These are phyloP conservation scores for Beauveria pseudobassiana DNA, from an alignment of 2,329 filamentous ascomycete genomes.

Conservation along the genomic window DNA sequence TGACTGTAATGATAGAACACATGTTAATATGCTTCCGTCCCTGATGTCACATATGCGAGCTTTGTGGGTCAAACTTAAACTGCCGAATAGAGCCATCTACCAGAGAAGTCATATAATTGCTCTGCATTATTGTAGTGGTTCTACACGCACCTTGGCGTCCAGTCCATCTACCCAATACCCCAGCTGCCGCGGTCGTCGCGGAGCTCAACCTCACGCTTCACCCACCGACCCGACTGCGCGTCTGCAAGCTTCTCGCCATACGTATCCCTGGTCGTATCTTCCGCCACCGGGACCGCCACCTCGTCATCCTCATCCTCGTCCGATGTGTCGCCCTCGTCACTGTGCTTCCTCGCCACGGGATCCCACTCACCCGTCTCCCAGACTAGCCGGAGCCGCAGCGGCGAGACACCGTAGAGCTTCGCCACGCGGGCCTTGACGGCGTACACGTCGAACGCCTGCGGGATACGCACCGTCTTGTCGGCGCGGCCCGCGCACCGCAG, in stretches of 20 bases:
- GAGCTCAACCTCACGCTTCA: slow-evolving; percentile 73
- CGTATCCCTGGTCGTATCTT: slow-evolving; percentile 12
- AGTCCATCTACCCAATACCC: slow-evolving; percentile 74
- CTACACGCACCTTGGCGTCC: slow-evolving; percentile 65
- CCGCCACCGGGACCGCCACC: neutral
- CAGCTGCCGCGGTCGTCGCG: slow-evolving; percentile 68
- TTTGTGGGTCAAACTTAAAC: too few relatives aligned
- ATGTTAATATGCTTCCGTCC: too few relatives aligned
- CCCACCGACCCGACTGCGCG: slow-evolving; percentile 49
- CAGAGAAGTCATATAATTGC: neutral
- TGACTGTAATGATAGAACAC: too few relatives aligned
- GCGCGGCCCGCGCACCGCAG: slow-evolving; percentile 29
- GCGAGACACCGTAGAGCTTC: slow-evolving; percentile 57
- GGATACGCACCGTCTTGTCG: slow-evolving; percentile 46
- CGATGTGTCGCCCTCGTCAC: slow-evolving; percentile 44
- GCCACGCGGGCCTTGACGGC: slow-evolving; percentile 71
- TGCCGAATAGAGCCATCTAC: neutral
- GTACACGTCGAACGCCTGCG: slow-evolving; percentile 73
- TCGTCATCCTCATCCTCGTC: slow-evolving; percentile 33
- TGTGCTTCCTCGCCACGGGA: slow-evolving; percentile 58
- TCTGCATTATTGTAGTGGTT: slow-evolving; percentile 29
- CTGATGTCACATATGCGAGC: too few relatives aligned
- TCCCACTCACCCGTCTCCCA: slow-evolving; percentile 94
- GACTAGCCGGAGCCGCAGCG: slow-evolving; percentile 58
- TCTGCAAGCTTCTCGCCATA: slow-evolving; percentile 22